Evolutionary conservation across 768 basidiomycete species (phyloP).

Genomic region (Leucogyrophana mollusca): DNA sequence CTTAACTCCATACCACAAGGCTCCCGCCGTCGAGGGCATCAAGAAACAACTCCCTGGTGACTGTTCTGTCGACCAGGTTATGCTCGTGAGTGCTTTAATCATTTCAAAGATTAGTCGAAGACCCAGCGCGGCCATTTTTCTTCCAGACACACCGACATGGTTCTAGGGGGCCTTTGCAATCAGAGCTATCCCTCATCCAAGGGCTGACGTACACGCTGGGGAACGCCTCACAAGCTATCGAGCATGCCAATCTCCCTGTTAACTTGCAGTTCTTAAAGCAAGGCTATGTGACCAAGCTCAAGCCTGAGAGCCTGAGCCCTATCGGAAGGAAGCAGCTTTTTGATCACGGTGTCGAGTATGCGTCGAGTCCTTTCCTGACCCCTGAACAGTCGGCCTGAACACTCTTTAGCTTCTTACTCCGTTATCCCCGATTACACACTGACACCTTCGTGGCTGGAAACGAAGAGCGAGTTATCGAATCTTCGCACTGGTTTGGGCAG

Average conservation of each 20-base stretch:
- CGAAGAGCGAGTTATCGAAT: constrained; percentile 33
- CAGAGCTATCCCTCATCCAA: constrained; percentile 30
- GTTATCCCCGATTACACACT: constrained; percentile 19
- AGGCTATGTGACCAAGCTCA: constrained; percentile 30
- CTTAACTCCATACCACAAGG: constrained; percentile 28
- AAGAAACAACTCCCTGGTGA: constrained; percentile 24
- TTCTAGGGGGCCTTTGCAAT: constrained; percentile 28
- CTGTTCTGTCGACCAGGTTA: constrained; percentile 31
- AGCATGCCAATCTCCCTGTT: constrained; percentile 24
- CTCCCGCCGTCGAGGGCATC: constrained; percentile 24
- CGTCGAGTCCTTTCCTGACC: no score
- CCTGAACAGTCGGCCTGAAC: not conserved
- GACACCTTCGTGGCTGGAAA: constrained; percentile 13
- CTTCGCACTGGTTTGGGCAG: constrained; percentile 38
- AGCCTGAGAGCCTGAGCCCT: constrained; percentile 32
- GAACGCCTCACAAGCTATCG: constrained; percentile 16
- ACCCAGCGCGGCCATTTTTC: no score
- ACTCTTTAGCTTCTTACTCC: constrained; percentile 17
- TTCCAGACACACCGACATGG: constrained; percentile 36
- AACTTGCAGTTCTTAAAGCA: constrained; percentile 30
- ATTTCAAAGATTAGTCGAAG: no score
- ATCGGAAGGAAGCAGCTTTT: constrained; percentile 32
- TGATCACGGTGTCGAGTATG: constrained; percentile 32
- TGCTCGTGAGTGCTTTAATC: constrained; percentile 20
- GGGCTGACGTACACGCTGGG: constrained; percentile 28